Evolutionary conservation across 441 rosid species (phyloP), one percentile per base, ranked within the genome.

Genomic region (Croton setiger): DNA sequence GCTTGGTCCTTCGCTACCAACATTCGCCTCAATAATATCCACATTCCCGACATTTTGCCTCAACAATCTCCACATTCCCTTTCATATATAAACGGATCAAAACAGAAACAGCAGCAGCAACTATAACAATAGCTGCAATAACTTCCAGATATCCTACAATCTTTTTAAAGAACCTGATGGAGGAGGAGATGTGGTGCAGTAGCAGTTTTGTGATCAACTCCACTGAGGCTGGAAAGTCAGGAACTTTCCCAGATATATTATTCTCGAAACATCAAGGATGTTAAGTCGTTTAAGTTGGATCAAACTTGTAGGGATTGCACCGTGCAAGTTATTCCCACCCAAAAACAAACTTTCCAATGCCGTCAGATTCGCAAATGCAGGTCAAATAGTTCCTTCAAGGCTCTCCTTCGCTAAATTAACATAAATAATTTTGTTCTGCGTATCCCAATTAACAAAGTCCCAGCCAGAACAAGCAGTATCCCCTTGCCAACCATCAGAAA

Each of bases 221-320:
- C 63, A 88, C 84, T 0, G 68, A 14, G 12, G 37, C 7, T 0
- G 84, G 69, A 63, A 90, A 88, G 13, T 15, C 7, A 0, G 92
- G 96, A 44, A 86, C 62, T 4, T 27, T 71, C 2, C 97, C 97
- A 7, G 61, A 77, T 56, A 91, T 85, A 70, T 91, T 84, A 73
- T 91, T 91, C 86, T 87, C 0, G 95, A 81, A 13, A 91, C 88
- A 73, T 91, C 85, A 64, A 91, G 79, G 43, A 45, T 35, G 75
- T 71, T 77, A 56, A 91, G 71, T 44, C 62, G 73, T 13, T 84
- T 3, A 80, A 91, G 64, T n/a, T 33, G 78, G 5, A 88, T 84
- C 82, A 91, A 64, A 61, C 76, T 79, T 41, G 71, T 80, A 4
- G 96, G 97, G 54, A 91, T 83, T 0, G 67, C 35, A 5, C 95